Evolutionary conservation across 495 filamentous ascomycete species (phyloP).

Genomic region (Trichoderma reesei): DNA sequence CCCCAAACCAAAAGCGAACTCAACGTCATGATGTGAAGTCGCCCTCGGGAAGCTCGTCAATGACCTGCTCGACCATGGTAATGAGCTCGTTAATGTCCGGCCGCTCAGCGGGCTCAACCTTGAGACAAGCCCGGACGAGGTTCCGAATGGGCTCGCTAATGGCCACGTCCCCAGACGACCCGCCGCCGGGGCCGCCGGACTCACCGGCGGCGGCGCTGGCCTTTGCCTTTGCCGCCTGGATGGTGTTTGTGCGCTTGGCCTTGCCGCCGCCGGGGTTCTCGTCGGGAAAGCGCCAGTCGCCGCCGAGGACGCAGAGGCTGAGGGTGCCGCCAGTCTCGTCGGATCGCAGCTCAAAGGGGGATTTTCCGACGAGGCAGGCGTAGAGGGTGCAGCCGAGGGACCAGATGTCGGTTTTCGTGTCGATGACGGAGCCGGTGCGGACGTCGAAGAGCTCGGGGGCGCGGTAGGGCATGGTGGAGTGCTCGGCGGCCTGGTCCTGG

Average conservation of each 20-base stretch:
- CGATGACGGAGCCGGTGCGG: slow-evolving; percentile 82
- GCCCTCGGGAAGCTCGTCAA: slow-evolving; percentile 66
- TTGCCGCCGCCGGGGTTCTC: slow-evolving; percentile 45
- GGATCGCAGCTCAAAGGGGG: slow-evolving; percentile 86
- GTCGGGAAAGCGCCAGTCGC: slow-evolving; percentile 90
- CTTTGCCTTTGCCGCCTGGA: slow-evolving; percentile 42
- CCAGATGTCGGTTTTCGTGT: slow-evolving; percentile 98
- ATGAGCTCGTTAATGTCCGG: slow-evolving; percentile 90
- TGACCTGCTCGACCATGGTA: slow-evolving; percentile 61
- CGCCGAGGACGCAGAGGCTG: slow-evolving; percentile 81
- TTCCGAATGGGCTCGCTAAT: slow-evolving; percentile 75
- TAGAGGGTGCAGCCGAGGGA: slow-evolving; percentile 92
- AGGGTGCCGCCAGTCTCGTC: slow-evolving; percentile 94
- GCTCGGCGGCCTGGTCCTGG: slow-evolving; percentile 89
- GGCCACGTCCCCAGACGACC: slow-evolving; percentile 18
- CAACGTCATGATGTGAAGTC: background rate
- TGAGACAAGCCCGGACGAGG: slow-evolving; percentile 77
- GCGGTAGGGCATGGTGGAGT: slow-evolving; percentile 96
- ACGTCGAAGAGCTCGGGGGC: slow-evolving; percentile 97
- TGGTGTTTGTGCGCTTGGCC: slow-evolving; percentile 29
- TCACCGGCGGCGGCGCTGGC: slow-evolving; percentile 23
- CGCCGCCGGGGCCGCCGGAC: slow-evolving; percentile 11
- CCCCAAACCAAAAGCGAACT: background rate
- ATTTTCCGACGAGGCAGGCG: slow-evolving; percentile 90
- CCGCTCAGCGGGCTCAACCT: slow-evolving; percentile 84